phyloP scores from a whole-genome alignment of 1,139 yeast genomes.

The Kodamaea sp. region DNA sequence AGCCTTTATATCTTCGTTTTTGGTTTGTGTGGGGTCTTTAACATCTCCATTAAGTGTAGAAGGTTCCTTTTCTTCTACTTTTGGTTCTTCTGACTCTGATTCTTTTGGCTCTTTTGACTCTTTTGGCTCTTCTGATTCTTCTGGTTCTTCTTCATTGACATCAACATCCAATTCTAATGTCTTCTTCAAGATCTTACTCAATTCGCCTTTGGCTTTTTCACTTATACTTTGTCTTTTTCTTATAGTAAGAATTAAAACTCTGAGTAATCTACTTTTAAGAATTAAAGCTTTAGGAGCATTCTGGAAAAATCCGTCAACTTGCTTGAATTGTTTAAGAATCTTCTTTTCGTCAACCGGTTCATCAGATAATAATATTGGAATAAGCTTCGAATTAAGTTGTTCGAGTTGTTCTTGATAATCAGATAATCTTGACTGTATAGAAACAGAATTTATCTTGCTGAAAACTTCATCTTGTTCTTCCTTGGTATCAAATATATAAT shows the following conservation, averaged over 20 bases:
- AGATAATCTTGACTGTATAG: slow-evolving; percentile 19
- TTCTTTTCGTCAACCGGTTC: slow-evolving; percentile 13
- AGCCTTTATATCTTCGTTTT: background rate
- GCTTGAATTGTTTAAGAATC: slow-evolving; percentile 15
- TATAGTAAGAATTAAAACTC: slow-evolving; percentile 30
- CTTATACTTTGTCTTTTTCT: slow-evolving; percentile 20
- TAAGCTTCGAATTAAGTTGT: slow-evolving; percentile 18
- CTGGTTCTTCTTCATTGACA: slow-evolving; percentile 10
- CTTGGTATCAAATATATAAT: slow-evolving; percentile 34
- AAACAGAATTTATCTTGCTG: slow-evolving; percentile 9
- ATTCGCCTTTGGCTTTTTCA: slow-evolving; percentile 18
- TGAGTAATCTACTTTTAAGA: slow-evolving; percentile 29
- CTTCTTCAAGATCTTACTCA: slow-evolving; percentile 21
- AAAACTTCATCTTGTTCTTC: slow-evolving; percentile 27
- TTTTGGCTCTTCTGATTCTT: slow-evolving; percentile 8
- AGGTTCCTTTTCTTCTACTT: slow-evolving; percentile 1
- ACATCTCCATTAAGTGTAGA: background rate
- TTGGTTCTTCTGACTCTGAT: slow-evolving; percentile 1
- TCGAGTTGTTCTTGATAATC: slow-evolving; percentile 19
- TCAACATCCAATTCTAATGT: slow-evolving; percentile 20
- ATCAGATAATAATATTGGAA: slow-evolving; percentile 16
- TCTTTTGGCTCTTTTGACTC: slow-evolving; percentile 11
- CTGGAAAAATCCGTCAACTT: slow-evolving; percentile 17
- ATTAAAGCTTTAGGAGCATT: slow-evolving; percentile 30
- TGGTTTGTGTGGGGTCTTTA: background rate